Conservation (phyloP, 371 early-diverging fungal species). For the Circinella umbellata region DNA sequence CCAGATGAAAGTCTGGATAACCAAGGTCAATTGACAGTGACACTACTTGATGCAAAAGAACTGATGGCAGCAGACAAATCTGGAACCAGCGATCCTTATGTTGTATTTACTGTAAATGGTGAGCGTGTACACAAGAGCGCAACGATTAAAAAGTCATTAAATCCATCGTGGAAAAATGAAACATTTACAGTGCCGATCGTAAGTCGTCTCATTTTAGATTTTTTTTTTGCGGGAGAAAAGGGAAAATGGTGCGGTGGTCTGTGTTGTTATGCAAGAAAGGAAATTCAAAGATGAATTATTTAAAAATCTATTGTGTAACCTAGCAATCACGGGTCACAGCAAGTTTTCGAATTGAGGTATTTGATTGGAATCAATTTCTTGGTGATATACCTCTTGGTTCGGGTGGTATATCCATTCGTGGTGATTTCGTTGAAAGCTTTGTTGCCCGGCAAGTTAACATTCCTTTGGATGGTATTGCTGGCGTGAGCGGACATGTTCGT, state of each 20-base stretch:
- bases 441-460: constrained; percentile 36
- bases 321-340: constrained; percentile 63
- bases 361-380: constrained; percentile 82
- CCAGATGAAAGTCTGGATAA: constrained; percentile 67
- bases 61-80: constrained; percentile 60
- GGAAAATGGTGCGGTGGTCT: neutral
- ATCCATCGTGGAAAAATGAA: constrained; percentile 82
- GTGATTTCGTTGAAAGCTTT: constrained; percentile 49
- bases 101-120: constrained; percentile 75
- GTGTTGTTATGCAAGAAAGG: neutral
- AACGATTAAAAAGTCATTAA: constrained; percentile 77
- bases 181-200: constrained; percentile 71
- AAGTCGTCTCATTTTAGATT: constrained; percentile 24
- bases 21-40: constrained; percentile 56
- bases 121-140: constrained; percentile 80
- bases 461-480: constrained; percentile 50
- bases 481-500: constrained; percentile 43
- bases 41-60: constrained; percentile 50
- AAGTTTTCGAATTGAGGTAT: constrained; percentile 75
- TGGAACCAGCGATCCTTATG: constrained; percentile 84
- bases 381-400: constrained; percentile 57
- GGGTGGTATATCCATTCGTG: constrained; percentile 48
- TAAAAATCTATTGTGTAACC: neutral
- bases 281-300: neutral
- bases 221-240: too few species aligned